Evolutionary conservation across 495 filamentous ascomycete species (phyloP).

Genomic region (Lepraria neglecta): DNA sequence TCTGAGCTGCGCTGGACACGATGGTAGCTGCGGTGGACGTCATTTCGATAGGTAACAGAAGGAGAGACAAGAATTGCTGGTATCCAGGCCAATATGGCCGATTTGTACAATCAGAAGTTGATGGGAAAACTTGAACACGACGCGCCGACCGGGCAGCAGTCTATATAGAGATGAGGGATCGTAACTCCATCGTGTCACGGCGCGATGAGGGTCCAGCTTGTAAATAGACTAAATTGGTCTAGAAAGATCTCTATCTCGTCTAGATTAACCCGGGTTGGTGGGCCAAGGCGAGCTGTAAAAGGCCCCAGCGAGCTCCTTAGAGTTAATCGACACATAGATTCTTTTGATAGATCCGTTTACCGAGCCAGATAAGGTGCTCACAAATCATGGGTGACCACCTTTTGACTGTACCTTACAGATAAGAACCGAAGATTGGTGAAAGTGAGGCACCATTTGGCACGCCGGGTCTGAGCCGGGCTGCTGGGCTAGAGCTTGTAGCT

Average conservation of each 20-base stretch:
- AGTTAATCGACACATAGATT: conserved; percentile 11
- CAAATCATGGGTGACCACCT: neutral
- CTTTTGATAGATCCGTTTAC: conserved; percentile 5
- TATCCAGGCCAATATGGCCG: conserved; percentile 10
- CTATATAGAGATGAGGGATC: conserved; percentile 6
- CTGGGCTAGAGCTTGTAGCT: neutral
- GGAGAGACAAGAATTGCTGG: neutral
- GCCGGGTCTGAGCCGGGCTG: neutral
- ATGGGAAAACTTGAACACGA: neutral
- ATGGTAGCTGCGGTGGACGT: conserved; percentile 8
- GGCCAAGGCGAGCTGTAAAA: neutral
- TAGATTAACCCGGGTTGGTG: conserved; percentile 8
- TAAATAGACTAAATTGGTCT: neutral
- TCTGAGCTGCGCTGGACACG: conserved; percentile 8
- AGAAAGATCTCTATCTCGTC: conserved; percentile 5
- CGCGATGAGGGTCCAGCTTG: neutral
- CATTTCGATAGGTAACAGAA: neutral
- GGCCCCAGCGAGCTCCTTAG: neutral
- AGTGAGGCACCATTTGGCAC: neutral
- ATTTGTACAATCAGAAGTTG: neutral
- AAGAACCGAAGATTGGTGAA: conserved; percentile 1
- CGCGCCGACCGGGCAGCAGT: neutral
- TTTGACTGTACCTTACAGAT: conserved; percentile 22
- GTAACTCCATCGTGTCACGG: neutral
- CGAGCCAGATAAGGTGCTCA: conserved; percentile 11